Conservation (phyloP, 2,329 filamentous ascomycete genomes). For the Alternaria rosae region DNA sequence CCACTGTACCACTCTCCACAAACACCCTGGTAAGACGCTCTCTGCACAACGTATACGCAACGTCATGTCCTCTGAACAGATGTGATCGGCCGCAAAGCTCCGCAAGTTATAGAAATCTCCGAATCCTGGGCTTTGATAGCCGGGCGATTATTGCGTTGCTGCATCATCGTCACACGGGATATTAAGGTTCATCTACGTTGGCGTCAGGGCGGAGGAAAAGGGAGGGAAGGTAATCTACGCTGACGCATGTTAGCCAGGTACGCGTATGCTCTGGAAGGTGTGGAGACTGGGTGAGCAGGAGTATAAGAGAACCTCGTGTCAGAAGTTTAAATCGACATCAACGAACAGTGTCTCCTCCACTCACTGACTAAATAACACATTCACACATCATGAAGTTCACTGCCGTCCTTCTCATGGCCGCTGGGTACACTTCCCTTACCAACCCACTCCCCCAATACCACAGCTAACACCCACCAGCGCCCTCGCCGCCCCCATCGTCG, state of each 20-base stretch:
- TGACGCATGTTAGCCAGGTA: background rate
- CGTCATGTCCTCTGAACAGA: background rate
- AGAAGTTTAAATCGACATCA: background rate
- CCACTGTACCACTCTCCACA: background rate
- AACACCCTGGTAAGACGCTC: background rate
- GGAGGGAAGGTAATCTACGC: background rate
- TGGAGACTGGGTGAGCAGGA: background rate
- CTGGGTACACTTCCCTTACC: conserved; percentile 9
- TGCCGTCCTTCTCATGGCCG: conserved; percentile 12
- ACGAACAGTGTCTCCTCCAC: background rate
- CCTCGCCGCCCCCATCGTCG: conserved; percentile 18
- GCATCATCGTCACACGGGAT: background rate
- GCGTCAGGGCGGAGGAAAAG: background rate
- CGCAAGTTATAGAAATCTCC: conserved; percentile 2
- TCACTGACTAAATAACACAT: background rate
- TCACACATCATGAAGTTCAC: conserved; percentile 18
- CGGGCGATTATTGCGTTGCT: background rate
- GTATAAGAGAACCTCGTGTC: conserved; percentile 1
- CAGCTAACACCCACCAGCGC: conserved; percentile 14
- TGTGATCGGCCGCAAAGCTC: background rate
- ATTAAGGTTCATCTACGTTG: conserved; percentile 18
- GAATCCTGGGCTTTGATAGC: background rate
- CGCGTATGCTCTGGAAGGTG: background rate
- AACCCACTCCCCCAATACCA: background rate
- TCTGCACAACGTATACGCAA: background rate